Conservation (phyloP, 345 rosid species). For the Camelina sativa region DNA sequence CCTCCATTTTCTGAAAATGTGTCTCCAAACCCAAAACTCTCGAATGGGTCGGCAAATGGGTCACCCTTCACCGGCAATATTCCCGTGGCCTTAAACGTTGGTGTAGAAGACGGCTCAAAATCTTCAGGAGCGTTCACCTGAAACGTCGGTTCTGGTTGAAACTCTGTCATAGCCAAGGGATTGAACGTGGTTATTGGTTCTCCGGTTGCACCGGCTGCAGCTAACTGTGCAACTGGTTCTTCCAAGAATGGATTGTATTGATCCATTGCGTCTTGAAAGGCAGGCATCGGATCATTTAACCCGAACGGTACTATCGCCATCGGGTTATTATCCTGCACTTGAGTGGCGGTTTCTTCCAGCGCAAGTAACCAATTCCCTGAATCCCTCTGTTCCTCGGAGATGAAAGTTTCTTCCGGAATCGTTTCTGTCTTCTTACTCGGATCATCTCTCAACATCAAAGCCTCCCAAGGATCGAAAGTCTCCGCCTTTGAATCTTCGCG, state of each 20-base stretch:
- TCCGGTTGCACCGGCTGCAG: background rate
- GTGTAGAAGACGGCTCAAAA: conserved; percentile 40
- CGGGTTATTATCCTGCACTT: conserved; percentile 31
- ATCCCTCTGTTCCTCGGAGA: conserved; percentile 19
- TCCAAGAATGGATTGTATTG: conserved; percentile 60
- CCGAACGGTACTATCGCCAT: conserved; percentile 38
- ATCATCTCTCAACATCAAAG: conserved; percentile 43
- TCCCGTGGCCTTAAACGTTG: conserved; percentile 37
- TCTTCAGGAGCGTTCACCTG: conserved; percentile 46
- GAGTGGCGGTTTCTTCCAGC: conserved; percentile 48
- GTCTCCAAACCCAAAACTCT: conserved; percentile 41
- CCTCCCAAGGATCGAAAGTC: conserved; percentile 34
- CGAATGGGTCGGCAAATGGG: conserved; percentile 53
- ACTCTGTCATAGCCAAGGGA: conserved; percentile 36
- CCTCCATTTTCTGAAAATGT: conserved; percentile 36
- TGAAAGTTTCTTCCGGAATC: conserved; percentile 14
- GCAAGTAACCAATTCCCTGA: conserved; percentile 61
- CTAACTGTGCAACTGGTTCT: conserved; percentile 36
- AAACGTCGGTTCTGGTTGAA: conserved; percentile 59
- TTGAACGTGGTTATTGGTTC: conserved; percentile 9
- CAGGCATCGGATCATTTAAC: conserved; percentile 26
- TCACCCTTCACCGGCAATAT: conserved; percentile 43
- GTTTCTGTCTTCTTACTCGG: conserved; percentile 14
- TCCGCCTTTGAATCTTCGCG: conserved; percentile 27
- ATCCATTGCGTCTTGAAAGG: conserved; percentile 26